These are phyloP conservation scores for Oryza coarctata DNA, from an alignment of 176 grass and related monocot genomes.

Conservation along the genomic window DNA sequence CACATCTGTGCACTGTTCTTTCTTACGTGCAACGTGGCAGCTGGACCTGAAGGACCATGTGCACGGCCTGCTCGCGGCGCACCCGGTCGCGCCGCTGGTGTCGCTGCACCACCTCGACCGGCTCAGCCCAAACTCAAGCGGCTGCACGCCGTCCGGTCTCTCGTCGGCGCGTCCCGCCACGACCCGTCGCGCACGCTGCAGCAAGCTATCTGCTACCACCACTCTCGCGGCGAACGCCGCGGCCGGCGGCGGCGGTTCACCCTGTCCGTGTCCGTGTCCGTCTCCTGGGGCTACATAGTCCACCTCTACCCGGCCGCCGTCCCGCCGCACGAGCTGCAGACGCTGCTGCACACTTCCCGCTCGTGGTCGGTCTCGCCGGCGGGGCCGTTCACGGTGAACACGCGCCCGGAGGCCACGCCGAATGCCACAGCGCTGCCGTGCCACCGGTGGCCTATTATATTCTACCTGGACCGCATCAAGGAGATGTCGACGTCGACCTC, in stretches of 20 bases:
- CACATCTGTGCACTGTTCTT: background rate
- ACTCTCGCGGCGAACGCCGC: background rate
- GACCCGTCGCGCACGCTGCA: conserved; percentile 52
- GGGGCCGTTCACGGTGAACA: conserved; percentile 53
- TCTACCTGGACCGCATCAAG: conserved; percentile 34
- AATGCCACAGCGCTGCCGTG: conserved; percentile 32
- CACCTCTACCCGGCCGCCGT: conserved; percentile 45
- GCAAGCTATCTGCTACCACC: conserved; percentile 48
- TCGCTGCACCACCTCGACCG: conserved; percentile 58
- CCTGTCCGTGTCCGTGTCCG: conserved; percentile 57
- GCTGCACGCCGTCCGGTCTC: conserved; percentile 33
- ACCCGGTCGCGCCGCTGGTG: conserved; percentile 62
- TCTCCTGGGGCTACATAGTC: conserved; percentile 64
- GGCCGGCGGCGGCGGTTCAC: background rate
- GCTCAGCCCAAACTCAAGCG: conserved; percentile 17
- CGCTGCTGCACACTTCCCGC: conserved; percentile 39
- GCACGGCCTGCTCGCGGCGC: conserved; percentile 59
- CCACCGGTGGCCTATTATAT: conserved; percentile 36
- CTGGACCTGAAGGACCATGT: conserved; percentile 50
- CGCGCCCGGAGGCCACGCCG: background rate
- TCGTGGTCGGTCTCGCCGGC: conserved; percentile 38
- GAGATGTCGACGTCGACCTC: background rate
- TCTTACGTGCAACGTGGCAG: conserved; percentile 9
- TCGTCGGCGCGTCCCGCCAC: conserved; percentile 31
- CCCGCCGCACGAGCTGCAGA: conserved; percentile 29